Percentiles rank a stretch among this genome's conserved stretches.
These are phyloP conservation scores for Penicillium crustosum DNA, from an alignment of 2,329 filamentous ascomycete species.

Conservation along the genomic window DNA sequence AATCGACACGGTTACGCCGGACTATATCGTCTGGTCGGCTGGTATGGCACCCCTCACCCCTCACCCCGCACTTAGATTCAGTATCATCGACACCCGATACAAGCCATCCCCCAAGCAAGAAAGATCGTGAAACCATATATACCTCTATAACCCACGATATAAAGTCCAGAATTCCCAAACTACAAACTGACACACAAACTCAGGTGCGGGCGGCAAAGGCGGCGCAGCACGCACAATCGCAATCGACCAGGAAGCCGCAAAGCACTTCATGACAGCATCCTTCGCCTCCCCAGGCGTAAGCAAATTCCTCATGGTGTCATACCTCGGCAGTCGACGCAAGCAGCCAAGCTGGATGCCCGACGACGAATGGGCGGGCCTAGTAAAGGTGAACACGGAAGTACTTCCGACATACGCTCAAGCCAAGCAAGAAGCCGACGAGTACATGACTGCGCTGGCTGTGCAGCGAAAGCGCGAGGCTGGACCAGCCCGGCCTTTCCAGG, in stretches of 20 bases:
- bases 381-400: slow-evolving; percentile 50
- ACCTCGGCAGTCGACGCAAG: slow-evolving; percentile 51
- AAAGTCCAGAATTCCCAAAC: neutral
- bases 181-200: neutral
- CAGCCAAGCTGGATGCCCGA: slow-evolving; percentile 54
- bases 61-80: neutral
- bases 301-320: slow-evolving; percentile 58
- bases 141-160: neutral
- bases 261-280: slow-evolving; percentile 53
- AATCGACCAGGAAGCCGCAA: slow-evolving; percentile 56
- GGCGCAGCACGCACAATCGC: slow-evolving; percentile 51
- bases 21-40: slow-evolving; percentile 51
- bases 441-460: slow-evolving; percentile 49
- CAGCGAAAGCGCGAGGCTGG: slow-evolving; percentile 29
- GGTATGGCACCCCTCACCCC: slow-evolving; percentile 33
- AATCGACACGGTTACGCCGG: slow-evolving; percentile 48
- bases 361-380: slow-evolving; percentile 46
- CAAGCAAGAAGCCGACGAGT: slow-evolving; percentile 58
- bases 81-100: neutral
- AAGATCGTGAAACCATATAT: neutral
- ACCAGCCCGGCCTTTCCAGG: slow-evolving; percentile 40
- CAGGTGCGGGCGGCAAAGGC: slow-evolving; percentile 58
- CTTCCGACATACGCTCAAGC: slow-evolving; percentile 55
- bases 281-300: slow-evolving; percentile 47
- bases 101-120: neutral